Conservation (phyloP, 1,284 basidiomycete genomes). For the Mrakiaceae sp. region DNA sequence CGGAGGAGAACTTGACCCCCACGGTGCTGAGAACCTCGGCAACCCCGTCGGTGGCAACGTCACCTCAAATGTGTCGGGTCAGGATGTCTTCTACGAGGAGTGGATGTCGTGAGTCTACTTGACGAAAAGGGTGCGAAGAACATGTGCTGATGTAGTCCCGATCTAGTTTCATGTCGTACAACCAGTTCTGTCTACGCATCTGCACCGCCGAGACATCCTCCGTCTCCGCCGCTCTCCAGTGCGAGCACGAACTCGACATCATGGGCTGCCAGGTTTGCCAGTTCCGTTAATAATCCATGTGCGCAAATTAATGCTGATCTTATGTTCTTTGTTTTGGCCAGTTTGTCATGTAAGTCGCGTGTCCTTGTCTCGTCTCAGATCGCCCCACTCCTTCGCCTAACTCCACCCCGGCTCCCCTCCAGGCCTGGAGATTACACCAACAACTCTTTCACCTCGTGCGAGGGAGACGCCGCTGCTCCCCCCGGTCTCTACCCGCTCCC, state of each 20-base stretch:
- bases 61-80: constrained; percentile 36
- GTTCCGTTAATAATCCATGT: background rate
- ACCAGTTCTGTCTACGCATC: constrained; percentile 32
- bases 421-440: constrained; percentile 38
- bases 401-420: constrained; percentile 18
- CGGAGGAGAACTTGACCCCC: constrained; percentile 41
- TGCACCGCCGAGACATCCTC: constrained; percentile 41
- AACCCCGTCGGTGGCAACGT: constrained; percentile 45
- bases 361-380: background rate
- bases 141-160: too few species aligned
- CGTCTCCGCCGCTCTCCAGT: constrained; percentile 13
- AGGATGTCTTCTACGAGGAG: constrained; percentile 30
- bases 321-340: background rate
- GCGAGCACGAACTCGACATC: constrained; percentile 34
- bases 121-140: too few species aligned
- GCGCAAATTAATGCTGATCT: background rate
- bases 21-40: constrained; percentile 36
- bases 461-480: constrained; percentile 27
- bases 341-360: background rate
- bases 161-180: constrained; percentile 20
- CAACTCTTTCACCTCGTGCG: constrained; percentile 36
- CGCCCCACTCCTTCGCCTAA: background rate
- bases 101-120: background rate
- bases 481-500: constrained; percentile 33
- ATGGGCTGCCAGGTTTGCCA: constrained; percentile 36